phyloP scores from a whole-genome alignment of 2,329 filamentous ascomycete species.

The Nigrograna mackinnonii region DNA sequence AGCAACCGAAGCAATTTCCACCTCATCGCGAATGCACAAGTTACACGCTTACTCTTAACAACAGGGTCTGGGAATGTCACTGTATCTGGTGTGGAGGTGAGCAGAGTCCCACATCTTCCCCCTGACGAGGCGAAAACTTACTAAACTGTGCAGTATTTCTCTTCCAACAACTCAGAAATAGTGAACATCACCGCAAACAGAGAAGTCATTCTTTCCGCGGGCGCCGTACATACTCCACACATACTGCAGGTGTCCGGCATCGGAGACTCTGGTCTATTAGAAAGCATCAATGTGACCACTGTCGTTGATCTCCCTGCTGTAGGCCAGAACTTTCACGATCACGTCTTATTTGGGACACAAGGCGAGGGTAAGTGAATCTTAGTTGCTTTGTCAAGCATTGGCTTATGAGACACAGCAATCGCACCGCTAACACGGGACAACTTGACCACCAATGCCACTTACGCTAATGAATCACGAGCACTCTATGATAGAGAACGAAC shows the following conservation, averaged over 20 bases:
- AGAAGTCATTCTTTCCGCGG: constrained; percentile 21
- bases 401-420: constrained; percentile 4
- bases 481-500: constrained; percentile 11
- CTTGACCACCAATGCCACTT: constrained; percentile 9
- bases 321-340: constrained; percentile 34
- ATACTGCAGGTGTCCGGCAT: constrained; percentile 22
- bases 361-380: background rate
- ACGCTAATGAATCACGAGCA: constrained; percentile 7
- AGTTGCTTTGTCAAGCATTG: background rate
- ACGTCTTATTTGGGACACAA: constrained; percentile 13
- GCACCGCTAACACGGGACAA: constrained; percentile 1
- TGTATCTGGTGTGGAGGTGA: constrained; percentile 5
- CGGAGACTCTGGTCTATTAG: constrained; percentile 18
- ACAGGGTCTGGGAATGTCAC: background rate
- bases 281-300: constrained; percentile 17
- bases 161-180: constrained; percentile 5
- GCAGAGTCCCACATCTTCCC: no score
- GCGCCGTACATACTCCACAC: constrained; percentile 17
- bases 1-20: constrained; percentile 22
- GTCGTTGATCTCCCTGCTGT: constrained; percentile 26
- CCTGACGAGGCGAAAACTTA: no score
- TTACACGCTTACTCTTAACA: constrained; percentile 4
- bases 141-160: constrained; percentile 8
- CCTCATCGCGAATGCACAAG: constrained; percentile 15
- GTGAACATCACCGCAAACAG: constrained; percentile 2